These are phyloP conservation scores for Rhizopogon vesiculosus DNA, from an alignment of 768 basidiomycete species.

Conservation along the genomic window DNA sequence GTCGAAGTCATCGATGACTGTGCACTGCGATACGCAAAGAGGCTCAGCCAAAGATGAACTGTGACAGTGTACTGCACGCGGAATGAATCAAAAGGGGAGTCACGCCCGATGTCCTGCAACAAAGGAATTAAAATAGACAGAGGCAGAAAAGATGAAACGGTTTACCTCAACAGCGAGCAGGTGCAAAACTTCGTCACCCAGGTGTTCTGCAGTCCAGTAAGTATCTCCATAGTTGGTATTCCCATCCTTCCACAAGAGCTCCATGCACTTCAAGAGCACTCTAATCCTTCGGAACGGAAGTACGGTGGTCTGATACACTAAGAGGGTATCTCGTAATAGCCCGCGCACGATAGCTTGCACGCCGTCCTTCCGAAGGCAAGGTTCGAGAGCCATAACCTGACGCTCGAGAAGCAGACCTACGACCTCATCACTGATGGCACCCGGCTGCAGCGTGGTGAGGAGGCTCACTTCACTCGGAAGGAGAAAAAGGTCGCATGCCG, in stretches of 20 bases:
- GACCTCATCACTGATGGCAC: constrained; percentile 18
- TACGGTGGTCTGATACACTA: constrained; percentile 40
- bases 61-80: constrained; percentile 47
- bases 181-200: constrained; percentile 37
- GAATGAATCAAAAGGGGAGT: constrained; percentile 22
- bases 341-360: constrained; percentile 34
- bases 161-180: constrained; percentile 40
- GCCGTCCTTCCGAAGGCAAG: constrained; percentile 53
- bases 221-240: constrained; percentile 18
- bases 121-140: neutral
- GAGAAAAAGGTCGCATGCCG: constrained; percentile 61
- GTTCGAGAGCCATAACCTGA: constrained; percentile 54
- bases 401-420: constrained; percentile 56
- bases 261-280: constrained; percentile 49
- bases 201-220: constrained; percentile 28
- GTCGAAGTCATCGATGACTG: constrained; percentile 38
- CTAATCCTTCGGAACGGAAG: constrained; percentile 60
- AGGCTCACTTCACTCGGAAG: constrained; percentile 34
- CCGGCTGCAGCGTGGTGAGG: neutral
- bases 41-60: constrained; percentile 62
- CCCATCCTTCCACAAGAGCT: constrained; percentile 32
- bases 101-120: constrained; percentile 25
- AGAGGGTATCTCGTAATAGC: constrained; percentile 46
- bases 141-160: neutral
- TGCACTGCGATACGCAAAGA: constrained; percentile 60